phyloP scores from a whole-genome alignment of 805 yeast species.

The Ogataea methylovora region DNA sequence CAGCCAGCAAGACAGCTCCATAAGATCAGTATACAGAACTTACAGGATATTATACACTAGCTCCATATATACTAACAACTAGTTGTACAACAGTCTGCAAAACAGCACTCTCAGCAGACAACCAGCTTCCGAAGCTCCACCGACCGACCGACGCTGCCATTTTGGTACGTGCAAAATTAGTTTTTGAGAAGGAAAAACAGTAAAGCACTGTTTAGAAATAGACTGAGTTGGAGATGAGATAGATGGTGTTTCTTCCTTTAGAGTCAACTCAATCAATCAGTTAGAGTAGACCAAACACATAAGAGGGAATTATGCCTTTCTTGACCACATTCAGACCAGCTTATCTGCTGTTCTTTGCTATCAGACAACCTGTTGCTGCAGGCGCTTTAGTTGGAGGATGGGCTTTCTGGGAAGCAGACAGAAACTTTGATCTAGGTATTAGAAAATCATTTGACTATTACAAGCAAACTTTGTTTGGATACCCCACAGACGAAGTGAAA shows the following conservation, averaged over 20 bases:
- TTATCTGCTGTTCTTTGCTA: constrained; percentile 25
- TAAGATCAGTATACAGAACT: too few species aligned
- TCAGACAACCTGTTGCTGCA: constrained; percentile 31
- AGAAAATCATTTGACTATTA: constrained; percentile 18
- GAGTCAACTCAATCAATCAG: neutral
- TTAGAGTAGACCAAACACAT: neutral
- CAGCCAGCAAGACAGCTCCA: too few species aligned
- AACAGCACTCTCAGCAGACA: too few species aligned
- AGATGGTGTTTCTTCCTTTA: constrained; percentile 3
- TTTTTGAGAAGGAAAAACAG: too few species aligned
- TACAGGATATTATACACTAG: too few species aligned
- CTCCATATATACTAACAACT: too few species aligned
- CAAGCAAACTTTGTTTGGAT: constrained; percentile 23
- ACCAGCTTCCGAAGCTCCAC: too few species aligned
- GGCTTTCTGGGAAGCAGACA: constrained; percentile 29
- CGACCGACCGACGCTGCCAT: too few species aligned
- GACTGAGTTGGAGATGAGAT: constrained; percentile 2
- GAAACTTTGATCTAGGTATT: constrained; percentile 23
- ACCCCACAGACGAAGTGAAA: constrained; percentile 23
- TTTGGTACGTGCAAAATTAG: too few species aligned
- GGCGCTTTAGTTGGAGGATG: constrained; percentile 22
- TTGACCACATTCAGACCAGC: constrained; percentile 29
- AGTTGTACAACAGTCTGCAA: too few species aligned
- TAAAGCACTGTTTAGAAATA: too few species aligned
- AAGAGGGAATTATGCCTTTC: constrained; percentile 10